Evolutionary conservation across 345 rosid species (phyloP).

Genomic region (Alliaria petiolata): DNA sequence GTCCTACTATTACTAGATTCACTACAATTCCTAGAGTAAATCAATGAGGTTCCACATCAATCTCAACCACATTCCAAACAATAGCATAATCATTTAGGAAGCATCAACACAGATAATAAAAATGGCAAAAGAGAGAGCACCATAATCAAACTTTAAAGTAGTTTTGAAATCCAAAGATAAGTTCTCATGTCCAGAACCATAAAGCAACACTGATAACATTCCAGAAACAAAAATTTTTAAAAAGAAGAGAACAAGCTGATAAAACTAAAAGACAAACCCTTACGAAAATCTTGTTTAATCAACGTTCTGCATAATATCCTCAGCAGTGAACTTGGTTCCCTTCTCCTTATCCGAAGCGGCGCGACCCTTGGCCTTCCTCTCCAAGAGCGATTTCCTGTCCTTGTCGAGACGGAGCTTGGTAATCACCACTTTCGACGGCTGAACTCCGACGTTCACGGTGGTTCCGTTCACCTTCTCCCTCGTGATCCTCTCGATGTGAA

Average conservation of each 20-base stretch:
- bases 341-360: constrained; percentile 76
- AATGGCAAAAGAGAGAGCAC: not conserved
- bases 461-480: constrained; percentile 81
- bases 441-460: constrained; percentile 70
- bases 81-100: not conserved
- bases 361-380: constrained; percentile 76
- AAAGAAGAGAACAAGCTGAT: not conserved
- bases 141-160: not conserved
- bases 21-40: not conserved
- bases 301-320: constrained; percentile 78
- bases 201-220: constrained; percentile 1
- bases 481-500: constrained; percentile 77
- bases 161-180: not conserved
- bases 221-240: not conserved
- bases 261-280: not conserved
- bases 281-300: constrained; percentile 32
- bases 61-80: not conserved
- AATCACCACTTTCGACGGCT: constrained; percentile 68
- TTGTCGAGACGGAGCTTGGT: constrained; percentile 77
- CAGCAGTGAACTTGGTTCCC: constrained; percentile 71
- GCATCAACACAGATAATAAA: not conserved
- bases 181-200: not conserved
- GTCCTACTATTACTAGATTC: not conserved
- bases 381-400: constrained; percentile 65
- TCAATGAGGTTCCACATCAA: not conserved